These are phyloP conservation scores for Stagonosporopsis vannaccii DNA, from an alignment of 2,329 filamentous ascomycete species.

Conservation along the genomic window DNA sequence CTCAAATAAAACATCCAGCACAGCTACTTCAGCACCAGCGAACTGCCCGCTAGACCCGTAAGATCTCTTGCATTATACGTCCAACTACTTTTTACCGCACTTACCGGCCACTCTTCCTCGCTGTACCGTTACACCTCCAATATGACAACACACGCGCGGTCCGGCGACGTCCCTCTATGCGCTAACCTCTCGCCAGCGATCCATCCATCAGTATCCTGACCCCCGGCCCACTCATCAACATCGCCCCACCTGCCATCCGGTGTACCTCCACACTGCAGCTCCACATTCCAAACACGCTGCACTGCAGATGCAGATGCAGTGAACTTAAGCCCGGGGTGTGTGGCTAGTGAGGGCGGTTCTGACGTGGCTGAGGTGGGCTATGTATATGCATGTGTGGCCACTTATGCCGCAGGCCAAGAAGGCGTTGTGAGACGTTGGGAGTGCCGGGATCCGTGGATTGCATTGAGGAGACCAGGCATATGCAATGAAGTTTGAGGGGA, in stretches of 20 bases:
- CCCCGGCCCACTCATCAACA: too few species aligned
- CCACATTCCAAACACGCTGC: constrained; percentile 2
- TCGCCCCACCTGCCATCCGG: constrained; percentile 6
- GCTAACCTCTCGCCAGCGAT: neutral
- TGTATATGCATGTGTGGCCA: neutral
- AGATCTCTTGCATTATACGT: too few species aligned
- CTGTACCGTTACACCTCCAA: neutral
- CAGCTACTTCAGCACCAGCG: too few species aligned
- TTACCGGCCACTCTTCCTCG: neutral
- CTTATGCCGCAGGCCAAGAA: neutral
- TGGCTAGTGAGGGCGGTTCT: neutral
- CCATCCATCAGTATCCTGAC: neutral
- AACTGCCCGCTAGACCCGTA: too few species aligned
- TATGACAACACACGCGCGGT: neutral
- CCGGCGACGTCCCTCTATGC: neutral
- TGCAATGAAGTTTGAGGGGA: too few species aligned
- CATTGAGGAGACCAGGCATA: neutral
- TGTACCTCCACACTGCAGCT: constrained; percentile 6
- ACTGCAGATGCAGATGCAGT: neutral
- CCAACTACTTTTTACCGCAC: neutral
- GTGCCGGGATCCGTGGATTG: neutral
- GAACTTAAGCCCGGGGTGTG: neutral
- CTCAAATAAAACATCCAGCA: too few species aligned
- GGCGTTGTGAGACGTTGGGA: too few species aligned
- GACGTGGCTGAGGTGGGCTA: neutral